Conservation (phyloP, 805 yeast genomes). For the Nakazawaea siamensis region DNA sequence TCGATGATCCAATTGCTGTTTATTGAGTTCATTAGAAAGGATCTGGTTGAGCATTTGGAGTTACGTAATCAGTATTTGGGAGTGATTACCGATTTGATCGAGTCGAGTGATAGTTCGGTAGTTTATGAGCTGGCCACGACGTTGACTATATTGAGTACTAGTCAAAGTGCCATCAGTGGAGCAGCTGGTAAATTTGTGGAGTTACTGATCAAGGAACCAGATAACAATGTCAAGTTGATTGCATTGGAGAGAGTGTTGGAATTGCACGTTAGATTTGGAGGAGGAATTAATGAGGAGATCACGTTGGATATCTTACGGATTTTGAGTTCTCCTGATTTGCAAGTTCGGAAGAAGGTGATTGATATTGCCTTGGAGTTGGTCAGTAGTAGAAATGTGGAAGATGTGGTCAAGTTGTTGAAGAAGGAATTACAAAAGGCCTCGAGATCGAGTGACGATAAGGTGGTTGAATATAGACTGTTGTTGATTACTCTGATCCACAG, state of each 20-base stretch:
- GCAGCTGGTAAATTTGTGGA: constrained; percentile 86
- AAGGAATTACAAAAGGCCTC: constrained; percentile 80
- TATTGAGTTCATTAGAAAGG: constrained; percentile 85
- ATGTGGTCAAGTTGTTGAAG: constrained; percentile 83
- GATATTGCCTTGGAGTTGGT: constrained; percentile 76
- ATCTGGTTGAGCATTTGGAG: constrained; percentile 55
- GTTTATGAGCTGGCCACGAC: constrained; percentile 89
- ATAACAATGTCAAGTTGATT: constrained; percentile 88
- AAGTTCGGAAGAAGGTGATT: constrained; percentile 83
- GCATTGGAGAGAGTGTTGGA: constrained; percentile 81
- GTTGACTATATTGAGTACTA: constrained; percentile 44
- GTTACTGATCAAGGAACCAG: constrained; percentile 86
- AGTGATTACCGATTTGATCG: constrained; percentile 66
- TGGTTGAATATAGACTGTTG: constrained; percentile 79
- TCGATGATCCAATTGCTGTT: constrained; percentile 82
- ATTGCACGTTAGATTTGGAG: constrained; percentile 54
- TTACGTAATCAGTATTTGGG: constrained; percentile 66
- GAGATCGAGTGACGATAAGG: constrained; percentile 66
- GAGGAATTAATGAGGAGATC: constrained; percentile 78
- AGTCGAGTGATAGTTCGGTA: constrained; percentile 62
- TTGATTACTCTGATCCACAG: constrained; percentile 83
- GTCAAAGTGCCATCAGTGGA: constrained; percentile 58
- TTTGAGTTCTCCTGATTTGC: constrained; percentile 81
- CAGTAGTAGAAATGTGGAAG: constrained; percentile 85
- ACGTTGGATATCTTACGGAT: constrained; percentile 82